phyloP scores from a whole-genome alignment of 257 asterid genomes.

The Osmanthus fragrans region DNA sequence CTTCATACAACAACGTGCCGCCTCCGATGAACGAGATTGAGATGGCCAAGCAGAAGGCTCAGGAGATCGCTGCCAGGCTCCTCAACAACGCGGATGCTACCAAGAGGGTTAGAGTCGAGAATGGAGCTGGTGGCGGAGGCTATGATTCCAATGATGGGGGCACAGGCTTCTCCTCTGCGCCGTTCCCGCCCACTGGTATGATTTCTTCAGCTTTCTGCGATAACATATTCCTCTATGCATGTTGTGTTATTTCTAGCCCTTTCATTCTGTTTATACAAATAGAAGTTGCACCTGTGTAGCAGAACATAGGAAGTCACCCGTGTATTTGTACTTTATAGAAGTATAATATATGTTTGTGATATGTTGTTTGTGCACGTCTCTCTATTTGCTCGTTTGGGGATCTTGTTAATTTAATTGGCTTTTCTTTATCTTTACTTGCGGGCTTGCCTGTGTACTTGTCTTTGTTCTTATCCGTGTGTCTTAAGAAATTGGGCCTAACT shows the following conservation, averaged over 20 bases:
- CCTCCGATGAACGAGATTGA: conserved; percentile 82
- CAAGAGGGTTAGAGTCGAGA: conserved; percentile 70
- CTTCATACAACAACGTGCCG: conserved; percentile 72
- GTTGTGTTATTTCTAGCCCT: neutral
- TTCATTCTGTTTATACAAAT: neutral
- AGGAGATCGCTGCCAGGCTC: conserved; percentile 86
- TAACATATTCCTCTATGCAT: neutral
- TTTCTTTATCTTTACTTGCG: neutral
- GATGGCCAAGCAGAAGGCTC: conserved; percentile 90
- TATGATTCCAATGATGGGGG: conserved; percentile 52
- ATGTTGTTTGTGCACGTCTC: no score
- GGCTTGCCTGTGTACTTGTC: neutral
- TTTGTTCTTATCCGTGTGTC: neutral
- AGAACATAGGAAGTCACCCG: neutral
- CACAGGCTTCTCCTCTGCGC: conserved; percentile 16
- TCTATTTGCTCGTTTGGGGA: neutral
- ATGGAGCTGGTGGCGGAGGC: conserved; percentile 61
- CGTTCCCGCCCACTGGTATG: neutral
- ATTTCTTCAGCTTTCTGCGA: neutral
- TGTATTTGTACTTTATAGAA: neutral
- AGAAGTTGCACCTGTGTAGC: neutral
- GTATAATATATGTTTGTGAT: neutral
- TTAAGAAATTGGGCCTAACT: no score
- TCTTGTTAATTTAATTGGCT: neutral
- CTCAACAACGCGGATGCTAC: conserved; percentile 63